Conservation (phyloP, 345 rosid genomes). For the Eucalyptus curtisii region DNA sequence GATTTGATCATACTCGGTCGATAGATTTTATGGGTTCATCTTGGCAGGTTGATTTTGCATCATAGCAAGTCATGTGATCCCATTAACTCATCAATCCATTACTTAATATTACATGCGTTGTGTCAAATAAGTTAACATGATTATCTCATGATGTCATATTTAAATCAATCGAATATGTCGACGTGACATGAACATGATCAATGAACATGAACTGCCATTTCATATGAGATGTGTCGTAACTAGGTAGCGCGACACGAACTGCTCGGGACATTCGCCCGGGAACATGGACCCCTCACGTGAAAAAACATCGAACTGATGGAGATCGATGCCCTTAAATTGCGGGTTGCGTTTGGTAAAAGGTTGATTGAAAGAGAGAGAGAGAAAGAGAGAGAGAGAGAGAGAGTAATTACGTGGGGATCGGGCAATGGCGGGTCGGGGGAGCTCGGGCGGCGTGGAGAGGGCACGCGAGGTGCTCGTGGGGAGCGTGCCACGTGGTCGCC, state of each 20-base stretch:
- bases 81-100: fast-evolving
- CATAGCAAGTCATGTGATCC: neutral
- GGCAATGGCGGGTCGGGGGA: neutral
- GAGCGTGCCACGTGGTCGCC: constrained; percentile 35
- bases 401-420: neutral
- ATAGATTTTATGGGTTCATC: neutral
- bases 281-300: neutral
- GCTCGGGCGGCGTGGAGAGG: neutral
- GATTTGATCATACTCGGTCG: neutral
- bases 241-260: fast-evolving
- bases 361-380: neutral
- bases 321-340: neutral
- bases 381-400: neutral
- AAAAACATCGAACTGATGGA: neutral
- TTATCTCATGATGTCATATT: fast-evolving
- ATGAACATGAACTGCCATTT: fast-evolving
- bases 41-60: neutral
- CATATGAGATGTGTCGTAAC: neutral
- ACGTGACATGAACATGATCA: neutral
- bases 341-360: neutral
- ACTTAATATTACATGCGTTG: fast-evolving
- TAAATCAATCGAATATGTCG: neutral
- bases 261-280: fast-evolving
- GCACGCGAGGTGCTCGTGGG: constrained; percentile 21
- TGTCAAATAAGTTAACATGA: fast-evolving